Base-by-base conservation (phyloP, 1,284 basidiomycete genomes). In the Leccinum fallax region DNA sequence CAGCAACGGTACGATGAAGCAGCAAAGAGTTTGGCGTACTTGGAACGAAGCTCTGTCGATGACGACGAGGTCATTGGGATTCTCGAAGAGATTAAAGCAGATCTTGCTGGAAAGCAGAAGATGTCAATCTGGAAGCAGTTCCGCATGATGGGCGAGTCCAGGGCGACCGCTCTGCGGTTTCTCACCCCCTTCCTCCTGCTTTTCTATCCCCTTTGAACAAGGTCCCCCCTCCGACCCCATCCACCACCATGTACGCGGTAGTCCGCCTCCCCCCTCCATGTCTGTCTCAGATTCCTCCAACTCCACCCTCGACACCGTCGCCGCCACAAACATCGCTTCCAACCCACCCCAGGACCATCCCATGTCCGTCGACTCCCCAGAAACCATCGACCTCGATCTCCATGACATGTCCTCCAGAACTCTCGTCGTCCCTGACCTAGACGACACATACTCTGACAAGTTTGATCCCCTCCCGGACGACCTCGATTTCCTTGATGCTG, bases 81-180 rank as follows among this genome's bases (percentile, higher is more conserved):
- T 32, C 77, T 85, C 10, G 77, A 82, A 55, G 83, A 88, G 67
- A 84, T 85, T 70, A 77, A 81, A 60, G 78, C 76, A 21, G 80
- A 85, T 64, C 80, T 85, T 65, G 70, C 69, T 19, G 81, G 84
- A 60, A 79, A 80, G 66, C 69, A 79, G 60, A 70, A 68, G 58
- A 71, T 76, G 9, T 71, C 79, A 1, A 63, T 80, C 16, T 68
- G 66, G 61, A 70, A 66, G 64, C 83, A 81, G 61, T 69, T 80
- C 63, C 66, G 69, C 61, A 77, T 76, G 67, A 80, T 85, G 81
- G 78, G 75, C 57, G 81, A 79, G 60, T 82, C 77, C 55, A 77
- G 71, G 51, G 66, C 66, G 55, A 83, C 76, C 63, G 79, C 75
- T 59, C 68, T 83, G 40, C 77, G 82, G 59, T 83, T 81, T 59